phyloP scores from a whole-genome alignment of 805 yeast genomes.

The Saccharomycopsis sp. region DNA sequence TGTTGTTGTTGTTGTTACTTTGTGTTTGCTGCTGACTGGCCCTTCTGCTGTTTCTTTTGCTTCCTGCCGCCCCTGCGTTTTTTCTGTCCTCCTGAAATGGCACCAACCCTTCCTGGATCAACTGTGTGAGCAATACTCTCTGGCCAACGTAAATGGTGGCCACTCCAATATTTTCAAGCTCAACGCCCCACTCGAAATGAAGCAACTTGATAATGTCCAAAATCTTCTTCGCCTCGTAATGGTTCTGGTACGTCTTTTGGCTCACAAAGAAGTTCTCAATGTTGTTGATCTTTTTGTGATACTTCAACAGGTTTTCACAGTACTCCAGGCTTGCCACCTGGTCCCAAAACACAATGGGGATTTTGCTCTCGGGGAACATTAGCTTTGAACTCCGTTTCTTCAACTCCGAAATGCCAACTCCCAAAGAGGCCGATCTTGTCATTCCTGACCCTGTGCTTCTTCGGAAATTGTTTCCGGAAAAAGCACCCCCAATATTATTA shows the following conservation, averaged over 20 bases:
- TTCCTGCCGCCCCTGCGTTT: conserved; percentile 1
- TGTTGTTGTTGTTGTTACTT: not conserved
- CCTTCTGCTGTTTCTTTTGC: conserved; percentile 1
- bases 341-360: conserved; percentile 56
- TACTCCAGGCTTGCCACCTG: conserved; percentile 27
- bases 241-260: conserved; percentile 19
- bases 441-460: too few species aligned
- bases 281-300: conserved; percentile 24
- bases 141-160: conserved; percentile 59
- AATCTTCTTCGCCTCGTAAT: conserved; percentile 11
- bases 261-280: conserved; percentile 20
- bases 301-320: conserved; percentile 42
- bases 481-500: too few species aligned
- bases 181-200: conserved; percentile 40
- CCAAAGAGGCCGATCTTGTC: too few species aligned
- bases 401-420: too few species aligned
- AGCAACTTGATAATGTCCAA: conserved; percentile 30
- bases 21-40: not conserved
- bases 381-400: too few species aligned
- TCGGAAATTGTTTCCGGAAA: too few species aligned
- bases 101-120: conserved; percentile 15
- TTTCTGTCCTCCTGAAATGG: not conserved
- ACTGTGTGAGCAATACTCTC: conserved; percentile 26
- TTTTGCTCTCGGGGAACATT: conserved; percentile 42
- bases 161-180: conserved; percentile 46